A percentile compares a stretch with the other conserved stretches of the same genome.
phyloP scores from a whole-genome alignment of 2,329 filamentous ascomycete genomes.

The Stylonectria norvegica region DNA sequence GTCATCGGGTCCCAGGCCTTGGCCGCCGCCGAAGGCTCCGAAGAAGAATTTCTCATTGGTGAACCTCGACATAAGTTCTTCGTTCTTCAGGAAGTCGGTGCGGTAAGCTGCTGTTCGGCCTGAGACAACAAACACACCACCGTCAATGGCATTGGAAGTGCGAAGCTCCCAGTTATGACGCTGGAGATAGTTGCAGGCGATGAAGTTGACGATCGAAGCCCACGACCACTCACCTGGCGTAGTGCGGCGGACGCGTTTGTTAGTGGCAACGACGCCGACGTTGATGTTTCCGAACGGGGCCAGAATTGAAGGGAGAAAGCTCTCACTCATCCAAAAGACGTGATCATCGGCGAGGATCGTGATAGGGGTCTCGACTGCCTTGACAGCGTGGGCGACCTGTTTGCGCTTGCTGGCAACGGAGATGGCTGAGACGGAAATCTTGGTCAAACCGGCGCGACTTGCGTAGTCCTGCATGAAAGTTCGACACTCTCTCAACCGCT shows the following conservation, averaged over 20 bases:
- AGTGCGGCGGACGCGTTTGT: slow-evolving; percentile 49
- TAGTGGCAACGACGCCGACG: slow-evolving; percentile 55
- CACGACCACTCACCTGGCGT: slow-evolving; percentile 25
- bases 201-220: slow-evolving; percentile 47
- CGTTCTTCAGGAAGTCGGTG: slow-evolving; percentile 45
- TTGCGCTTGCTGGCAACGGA: slow-evolving; percentile 44
- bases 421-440: slow-evolving; percentile 32
- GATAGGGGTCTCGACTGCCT: slow-evolving; percentile 37
- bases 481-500: slow-evolving; percentile 19
- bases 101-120: slow-evolving; percentile 53
- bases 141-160: slow-evolving; percentile 54
- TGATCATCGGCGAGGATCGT: slow-evolving; percentile 51
- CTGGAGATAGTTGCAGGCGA: slow-evolving; percentile 57
- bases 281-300: slow-evolving; percentile 41
- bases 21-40: slow-evolving; percentile 28
- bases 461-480: slow-evolving; percentile 8
- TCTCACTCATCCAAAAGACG: slow-evolving; percentile 44
- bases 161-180: slow-evolving; percentile 61
- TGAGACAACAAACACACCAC: slow-evolving; percentile 56
- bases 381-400: slow-evolving; percentile 43
- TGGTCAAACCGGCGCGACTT: slow-evolving; percentile 6
- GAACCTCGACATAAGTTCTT: slow-evolving; percentile 42
- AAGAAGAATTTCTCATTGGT: slow-evolving; percentile 50
- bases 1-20: slow-evolving; percentile 49
- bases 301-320: slow-evolving; percentile 41